phyloP scores from a whole-genome alignment of 2,329 filamentous ascomycete species.

The Fusarium heterosporum region DNA sequence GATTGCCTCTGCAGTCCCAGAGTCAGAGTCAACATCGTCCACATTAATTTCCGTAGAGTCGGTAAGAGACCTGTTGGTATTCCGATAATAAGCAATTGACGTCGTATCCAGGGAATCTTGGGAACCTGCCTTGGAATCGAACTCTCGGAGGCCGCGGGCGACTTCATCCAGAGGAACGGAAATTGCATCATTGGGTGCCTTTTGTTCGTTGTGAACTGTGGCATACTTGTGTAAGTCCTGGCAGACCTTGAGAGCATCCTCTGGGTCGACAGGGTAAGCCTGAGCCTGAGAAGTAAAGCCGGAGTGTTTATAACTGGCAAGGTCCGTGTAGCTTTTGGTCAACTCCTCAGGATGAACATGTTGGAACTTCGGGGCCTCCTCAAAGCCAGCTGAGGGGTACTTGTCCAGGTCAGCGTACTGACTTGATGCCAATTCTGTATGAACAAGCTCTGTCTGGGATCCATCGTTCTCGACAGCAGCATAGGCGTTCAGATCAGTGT shows the following conservation, averaged over 20 bases:
- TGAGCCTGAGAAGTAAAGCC: constrained; percentile 47
- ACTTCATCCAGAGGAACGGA: constrained; percentile 49
- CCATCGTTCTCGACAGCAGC: constrained; percentile 44
- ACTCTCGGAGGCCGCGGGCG: constrained; percentile 53
- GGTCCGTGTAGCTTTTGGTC: constrained; percentile 56
- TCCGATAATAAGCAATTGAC: constrained; percentile 44
- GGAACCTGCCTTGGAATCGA: constrained; percentile 52
- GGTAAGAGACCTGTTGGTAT: constrained; percentile 37
- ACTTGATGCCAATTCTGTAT: constrained; percentile 51
- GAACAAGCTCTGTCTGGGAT: constrained; percentile 39
- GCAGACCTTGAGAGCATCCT: constrained; percentile 54
- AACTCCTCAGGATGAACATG: constrained; percentile 55
- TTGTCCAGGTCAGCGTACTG: constrained; percentile 51
- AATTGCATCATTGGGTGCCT: constrained; percentile 42
- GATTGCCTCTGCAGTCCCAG: constrained; percentile 49
- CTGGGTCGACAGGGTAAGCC: constrained; percentile 48
- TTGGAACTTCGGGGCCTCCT: constrained; percentile 43
- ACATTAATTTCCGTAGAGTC: constrained; percentile 34
- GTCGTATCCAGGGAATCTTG: constrained; percentile 41
- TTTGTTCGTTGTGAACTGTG: constrained; percentile 53
- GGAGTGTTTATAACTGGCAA: constrained; percentile 55
- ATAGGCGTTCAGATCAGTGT: constrained; percentile 53
- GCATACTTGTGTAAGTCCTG: constrained; percentile 57
- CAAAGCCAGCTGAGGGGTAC: constrained; percentile 49
- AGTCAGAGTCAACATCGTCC: constrained; percentile 37